Evolutionary conservation across 805 yeast species (phyloP), one percentile per base, ranked within the genome.

Genomic region (Lipomyces mesembrius): DNA sequence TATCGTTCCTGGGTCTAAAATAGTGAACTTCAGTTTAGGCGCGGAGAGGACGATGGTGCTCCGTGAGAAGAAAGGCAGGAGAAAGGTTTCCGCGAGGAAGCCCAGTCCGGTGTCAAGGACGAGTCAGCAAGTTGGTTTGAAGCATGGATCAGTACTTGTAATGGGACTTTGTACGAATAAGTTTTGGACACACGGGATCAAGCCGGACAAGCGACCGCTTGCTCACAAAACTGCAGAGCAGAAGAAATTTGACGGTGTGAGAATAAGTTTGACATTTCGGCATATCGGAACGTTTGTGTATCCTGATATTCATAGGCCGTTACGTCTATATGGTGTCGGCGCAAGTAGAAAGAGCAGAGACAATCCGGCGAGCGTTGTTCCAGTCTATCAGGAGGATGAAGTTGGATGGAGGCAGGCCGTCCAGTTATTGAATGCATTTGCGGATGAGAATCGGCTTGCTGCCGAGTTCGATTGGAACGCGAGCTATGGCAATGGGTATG

Each of bases 1-100:
- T 57, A 59, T 71, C 20, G 69, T 59, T n/a, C 71, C 68, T 2
- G 72, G 68, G 14, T 63, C 71, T n/a, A 63, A 61, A 37, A 67
- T 71, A 25, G 68, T 65, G 22, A 71, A 68, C 46, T 46, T 66
- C 20, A 61, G 67, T 22, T 39, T 71, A n/a, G 73, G 73, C 52
- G 69, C 71, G 9, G 61, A 59, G 46, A 34, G 73, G 20, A n/a
- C 22, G 11, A 61, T 71, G 63, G 57, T 53, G 27, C 46, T 62
- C 3, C 59, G 71, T 14, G 43, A 52, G 34, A 61, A 62, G 62
- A 63, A 65, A 57, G 49, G 49, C 22, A 43, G 39, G 35, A 17
- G 20, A n/a, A 43, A 6, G 22, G 11, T n/a, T 17, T 9, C n/a
- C n/a, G 22, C 46, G 11, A 46, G 54, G 11, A 59, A 55, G 37